Evolutionary conservation across 148 eudicot genomes (phyloP).

Genomic region (Nyssa sinensis): DNA sequence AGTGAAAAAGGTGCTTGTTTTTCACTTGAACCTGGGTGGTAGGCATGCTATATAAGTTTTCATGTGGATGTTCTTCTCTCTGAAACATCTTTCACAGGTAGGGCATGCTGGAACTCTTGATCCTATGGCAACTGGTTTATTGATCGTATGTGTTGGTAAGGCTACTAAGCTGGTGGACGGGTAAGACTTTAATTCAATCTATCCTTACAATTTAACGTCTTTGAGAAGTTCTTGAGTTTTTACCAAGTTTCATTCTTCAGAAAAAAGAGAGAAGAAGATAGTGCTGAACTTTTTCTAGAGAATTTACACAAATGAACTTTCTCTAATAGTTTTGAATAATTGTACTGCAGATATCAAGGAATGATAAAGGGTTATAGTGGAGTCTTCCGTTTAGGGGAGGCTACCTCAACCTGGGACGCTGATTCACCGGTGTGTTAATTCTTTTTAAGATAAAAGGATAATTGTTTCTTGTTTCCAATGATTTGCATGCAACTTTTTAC

Average conservation of each 20-base stretch:
- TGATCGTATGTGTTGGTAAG: constrained; percentile 95
- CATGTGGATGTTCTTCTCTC: constrained; percentile 11
- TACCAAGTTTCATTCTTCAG: neutral
- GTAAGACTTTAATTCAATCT: constrained; percentile 30
- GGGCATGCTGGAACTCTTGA: constrained; percentile 99
- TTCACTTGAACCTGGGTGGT: neutral
- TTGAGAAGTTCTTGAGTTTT: constrained; percentile 1
- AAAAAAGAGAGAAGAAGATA: no score
- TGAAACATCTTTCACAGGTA: constrained; percentile 47
- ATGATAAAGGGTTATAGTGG: constrained; percentile 97
- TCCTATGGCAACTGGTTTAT: constrained; percentile 98
- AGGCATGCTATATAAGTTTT: neutral
- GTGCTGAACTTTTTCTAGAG: neutral
- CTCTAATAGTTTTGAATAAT: neutral
- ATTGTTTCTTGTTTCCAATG: neutral
- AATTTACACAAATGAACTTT: constrained; percentile 8
- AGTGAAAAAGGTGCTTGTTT: constrained; percentile 70
- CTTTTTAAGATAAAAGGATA: neutral
- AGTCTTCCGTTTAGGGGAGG: constrained; percentile 91
- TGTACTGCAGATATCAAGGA: constrained; percentile 80
- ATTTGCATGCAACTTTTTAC: neutral
- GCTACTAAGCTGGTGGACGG: constrained; percentile 91
- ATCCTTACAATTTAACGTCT: neutral
- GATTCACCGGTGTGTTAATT: constrained; percentile 81
- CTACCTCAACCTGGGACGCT: constrained; percentile 99